A percentile compares a stretch with the other conserved stretches of the same genome.
Evolutionary conservation across 495 filamentous ascomycete species (phyloP).

Genomic region (Trypethelium eluteriae): DNA sequence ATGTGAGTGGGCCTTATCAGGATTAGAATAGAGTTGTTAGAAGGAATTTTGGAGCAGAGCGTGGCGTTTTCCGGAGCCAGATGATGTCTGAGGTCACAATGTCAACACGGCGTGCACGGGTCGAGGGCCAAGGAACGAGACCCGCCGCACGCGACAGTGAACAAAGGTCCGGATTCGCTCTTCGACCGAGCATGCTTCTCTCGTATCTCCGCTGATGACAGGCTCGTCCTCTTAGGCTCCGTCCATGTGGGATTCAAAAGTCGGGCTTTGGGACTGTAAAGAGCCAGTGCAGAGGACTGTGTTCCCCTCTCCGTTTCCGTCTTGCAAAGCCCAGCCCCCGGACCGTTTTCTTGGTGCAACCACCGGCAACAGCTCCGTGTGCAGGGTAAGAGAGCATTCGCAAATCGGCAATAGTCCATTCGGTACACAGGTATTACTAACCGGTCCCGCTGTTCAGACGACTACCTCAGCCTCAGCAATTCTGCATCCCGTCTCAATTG

Average conservation of each 20-base stretch:
- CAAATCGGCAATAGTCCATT: neutral
- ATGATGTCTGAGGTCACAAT: constrained; percentile 11
- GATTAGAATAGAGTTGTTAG: neutral
- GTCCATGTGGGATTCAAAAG: neutral
- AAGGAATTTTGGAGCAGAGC: neutral
- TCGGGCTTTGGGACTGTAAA: neutral
- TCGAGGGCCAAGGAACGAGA: too few relatives aligned
- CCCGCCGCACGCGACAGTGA: neutral
- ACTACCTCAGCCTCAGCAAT: neutral
- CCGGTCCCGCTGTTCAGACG: neutral
- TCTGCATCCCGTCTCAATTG: neutral
- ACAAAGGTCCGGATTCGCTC: neutral
- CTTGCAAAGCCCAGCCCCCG: neutral
- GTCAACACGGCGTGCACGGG: neutral
- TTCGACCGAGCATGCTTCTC: neutral
- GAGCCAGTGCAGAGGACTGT: neutral
- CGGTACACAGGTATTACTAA: neutral
- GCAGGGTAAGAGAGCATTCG: neutral
- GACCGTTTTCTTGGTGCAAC: neutral
- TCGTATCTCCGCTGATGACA: neutral
- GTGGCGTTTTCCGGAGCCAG: neutral
- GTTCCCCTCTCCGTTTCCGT: neutral
- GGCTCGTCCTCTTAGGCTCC: neutral
- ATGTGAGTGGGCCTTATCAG: neutral
- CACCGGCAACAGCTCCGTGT: neutral